phyloP scores from a whole-genome alignment of 176 grass and related monocot species.

The Hordeum marinum region DNA sequence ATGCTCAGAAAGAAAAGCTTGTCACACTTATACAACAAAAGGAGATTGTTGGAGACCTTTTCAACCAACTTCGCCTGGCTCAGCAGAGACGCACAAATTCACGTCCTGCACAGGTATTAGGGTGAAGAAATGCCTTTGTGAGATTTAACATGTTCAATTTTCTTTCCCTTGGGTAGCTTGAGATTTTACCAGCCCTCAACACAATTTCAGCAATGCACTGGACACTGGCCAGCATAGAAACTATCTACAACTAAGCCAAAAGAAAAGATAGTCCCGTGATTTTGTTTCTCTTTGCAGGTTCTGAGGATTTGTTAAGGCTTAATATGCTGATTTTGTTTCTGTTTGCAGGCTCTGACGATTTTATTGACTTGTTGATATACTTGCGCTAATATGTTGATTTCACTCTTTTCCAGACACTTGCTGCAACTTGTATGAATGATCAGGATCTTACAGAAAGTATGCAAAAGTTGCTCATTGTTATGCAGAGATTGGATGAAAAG shows the following conservation, averaged over 20 bases:
- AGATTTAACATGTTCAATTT: constrained; percentile 6
- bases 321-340: background rate
- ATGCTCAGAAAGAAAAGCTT: constrained; percentile 60
- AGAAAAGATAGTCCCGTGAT: constrained; percentile 15
- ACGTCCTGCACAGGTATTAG: constrained; percentile 83
- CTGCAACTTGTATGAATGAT: constrained; percentile 89
- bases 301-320: background rate
- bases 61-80: constrained; percentile 87
- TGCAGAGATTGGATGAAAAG: constrained; percentile 93
- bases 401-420: constrained; percentile 56
- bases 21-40: constrained; percentile 91
- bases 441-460: constrained; percentile 83
- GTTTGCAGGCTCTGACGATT: background rate
- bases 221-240: background rate
- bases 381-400: background rate
- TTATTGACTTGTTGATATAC: background rate
- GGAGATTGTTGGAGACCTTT: constrained; percentile 88
- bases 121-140: constrained; percentile 9
- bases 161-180: background rate
- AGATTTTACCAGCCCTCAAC: background rate
- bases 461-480: constrained; percentile 90
- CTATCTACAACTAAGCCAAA: background rate
- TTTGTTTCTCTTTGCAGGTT: background rate
- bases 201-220: background rate
- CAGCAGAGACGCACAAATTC: constrained; percentile 69